Base-by-base conservation (phyloP, 139 green algal species). In the Micromonas commoda region DNA sequence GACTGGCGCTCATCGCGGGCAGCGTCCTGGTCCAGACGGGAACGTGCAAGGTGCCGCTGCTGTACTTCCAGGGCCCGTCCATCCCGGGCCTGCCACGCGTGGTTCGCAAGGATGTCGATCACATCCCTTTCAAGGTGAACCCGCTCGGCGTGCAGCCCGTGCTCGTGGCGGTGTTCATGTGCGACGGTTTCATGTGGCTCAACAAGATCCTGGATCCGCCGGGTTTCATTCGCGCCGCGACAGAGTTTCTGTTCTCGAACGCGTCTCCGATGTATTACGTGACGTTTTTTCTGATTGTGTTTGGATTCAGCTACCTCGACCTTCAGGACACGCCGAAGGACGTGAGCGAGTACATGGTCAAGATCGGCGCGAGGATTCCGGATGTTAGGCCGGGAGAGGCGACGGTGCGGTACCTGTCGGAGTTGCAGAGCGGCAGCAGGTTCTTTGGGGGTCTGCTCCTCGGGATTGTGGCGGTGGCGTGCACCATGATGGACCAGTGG, bases 251-350 rank as follows among this genome's bases (percentile, higher is more conserved):
- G 45, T 57, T 57, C 16, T 57, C 45, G 45, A 9, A 57, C 45
- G 45, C 45, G 45, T 57, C 45, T 9, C 16, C 9, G 28, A 34
- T 32, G 31, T 73, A 73, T 33, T 73, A 54, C 66, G 66, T 73
- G 20, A 53, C 37, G 16, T 52, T 73, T n/a, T 73, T 73, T 33
- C 29, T 73, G 20, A 53, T 73, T n/a, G 31, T 39, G 16, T 54
- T 73, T 33, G 32, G 29, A 20, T 33, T 33, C 1, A 33, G 32
- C 2, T 73, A 73, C 66, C 34, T 73, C 29, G 66, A 73, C 66
- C 29, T 73, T 29, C 66, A 73, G n/a, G 37, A 73, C 5, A 73
- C 66, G 2, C 66, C 66, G 33, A 51, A 73, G 37, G 66, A 73
- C 23, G 32, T 73, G 2, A 51, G 29, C 29, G 66, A 73, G 33